Conservation (phyloP, 1,139 yeast genomes). For the Geotrichum fermentans region DNA sequence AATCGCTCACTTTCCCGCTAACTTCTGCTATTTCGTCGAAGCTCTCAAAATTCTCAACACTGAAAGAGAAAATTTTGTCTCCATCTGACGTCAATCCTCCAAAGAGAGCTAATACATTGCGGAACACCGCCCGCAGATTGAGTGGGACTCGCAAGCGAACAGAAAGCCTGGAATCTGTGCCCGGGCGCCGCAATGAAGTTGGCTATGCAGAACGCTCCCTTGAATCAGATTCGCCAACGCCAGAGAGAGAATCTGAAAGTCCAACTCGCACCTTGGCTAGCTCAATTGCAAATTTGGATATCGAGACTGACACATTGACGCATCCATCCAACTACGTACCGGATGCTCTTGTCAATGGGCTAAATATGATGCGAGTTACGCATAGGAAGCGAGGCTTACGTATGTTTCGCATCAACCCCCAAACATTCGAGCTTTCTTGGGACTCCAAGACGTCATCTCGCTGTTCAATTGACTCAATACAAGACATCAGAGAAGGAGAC, state of each 20-base stretch:
- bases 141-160: neutral
- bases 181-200: conserved; percentile 2
- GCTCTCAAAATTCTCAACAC: neutral
- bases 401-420: conserved; percentile 43
- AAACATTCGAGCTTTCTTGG: conserved; percentile 49
- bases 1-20: conserved; percentile 1
- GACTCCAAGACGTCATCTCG: conserved; percentile 45
- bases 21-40: neutral
- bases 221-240: neutral
- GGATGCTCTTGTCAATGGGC: conserved; percentile 30
- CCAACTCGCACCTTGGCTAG: neutral
- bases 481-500: conserved; percentile 58
- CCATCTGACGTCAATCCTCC: neutral
- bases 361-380: conserved; percentile 56
- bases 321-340: conserved; percentile 5
- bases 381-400: conserved; percentile 61
- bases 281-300: neutral
- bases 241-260: neutral
- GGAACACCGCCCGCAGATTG: conserved; percentile 3
- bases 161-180: neutral
- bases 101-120: neutral
- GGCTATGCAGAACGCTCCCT: neutral
- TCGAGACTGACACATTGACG: neutral
- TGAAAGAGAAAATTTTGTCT: neutral
- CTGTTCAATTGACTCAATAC: conserved; percentile 64